Evolutionary conservation across 345 rosid genomes (phyloP).

Genomic region (Eucalyptus microcorys): DNA sequence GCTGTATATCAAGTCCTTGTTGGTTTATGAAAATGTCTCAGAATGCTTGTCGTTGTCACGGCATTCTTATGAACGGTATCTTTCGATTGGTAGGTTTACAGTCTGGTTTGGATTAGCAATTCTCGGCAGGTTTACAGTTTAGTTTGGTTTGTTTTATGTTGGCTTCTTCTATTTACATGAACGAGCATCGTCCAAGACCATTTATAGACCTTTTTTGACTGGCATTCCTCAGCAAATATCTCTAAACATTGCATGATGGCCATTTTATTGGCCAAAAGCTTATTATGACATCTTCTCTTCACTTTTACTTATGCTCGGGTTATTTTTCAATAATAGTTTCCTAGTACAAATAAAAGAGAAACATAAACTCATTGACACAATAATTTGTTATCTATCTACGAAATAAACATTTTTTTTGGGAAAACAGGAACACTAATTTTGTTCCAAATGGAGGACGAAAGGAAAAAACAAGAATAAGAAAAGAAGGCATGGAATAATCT

Average conservation of each 20-base stretch:
- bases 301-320: neutral
- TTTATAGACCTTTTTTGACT: too few species aligned
- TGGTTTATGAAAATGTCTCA: neutral
- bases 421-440: neutral
- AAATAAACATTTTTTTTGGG: neutral
- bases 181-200: too few species aligned
- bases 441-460: neutral
- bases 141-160: too few species aligned
- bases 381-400: too few species aligned
- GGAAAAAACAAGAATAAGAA: too few species aligned
- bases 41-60: neutral
- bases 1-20: neutral
- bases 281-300: neutral
- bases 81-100: neutral
- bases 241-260: too few species aligned
- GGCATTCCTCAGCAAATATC: too few species aligned
- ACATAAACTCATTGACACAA: neutral
- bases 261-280: too few species aligned
- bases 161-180: too few species aligned
- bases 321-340: neutral
- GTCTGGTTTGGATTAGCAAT: neutral
- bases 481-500: neutral
- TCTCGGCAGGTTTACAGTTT: neutral
- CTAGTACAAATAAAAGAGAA: neutral
- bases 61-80: neutral